phyloP scores from a whole-genome alignment of 2,329 filamentous ascomycete genomes.

The Trichoderma simmonsii region DNA sequence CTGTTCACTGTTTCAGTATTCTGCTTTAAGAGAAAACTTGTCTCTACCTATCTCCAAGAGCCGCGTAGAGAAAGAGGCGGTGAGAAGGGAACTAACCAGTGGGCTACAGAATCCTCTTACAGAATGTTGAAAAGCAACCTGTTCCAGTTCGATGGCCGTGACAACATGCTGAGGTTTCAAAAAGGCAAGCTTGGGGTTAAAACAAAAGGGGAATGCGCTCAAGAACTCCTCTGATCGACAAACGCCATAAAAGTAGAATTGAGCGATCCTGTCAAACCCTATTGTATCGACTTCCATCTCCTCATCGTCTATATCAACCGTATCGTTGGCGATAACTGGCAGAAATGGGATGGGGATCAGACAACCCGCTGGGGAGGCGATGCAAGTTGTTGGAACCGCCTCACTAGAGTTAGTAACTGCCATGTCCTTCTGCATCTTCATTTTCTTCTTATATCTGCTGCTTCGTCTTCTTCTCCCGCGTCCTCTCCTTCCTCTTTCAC shows the following conservation, averaged over 20 bases:
- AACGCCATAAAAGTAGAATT: neutral
- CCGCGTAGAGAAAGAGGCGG: neutral
- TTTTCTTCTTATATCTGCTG: neutral
- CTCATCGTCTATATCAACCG: neutral
- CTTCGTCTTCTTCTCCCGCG: neutral
- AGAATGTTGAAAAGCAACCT: conserved; percentile 50
- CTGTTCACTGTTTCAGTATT: conserved; percentile 20
- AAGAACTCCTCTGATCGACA: conserved; percentile 30
- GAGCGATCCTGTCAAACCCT: neutral
- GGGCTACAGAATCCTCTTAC: conserved; percentile 50
- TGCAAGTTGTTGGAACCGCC: neutral
- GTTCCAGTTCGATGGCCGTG: conserved; percentile 54
- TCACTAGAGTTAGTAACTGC: neutral
- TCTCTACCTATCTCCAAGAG: neutral
- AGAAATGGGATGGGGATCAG: neutral
- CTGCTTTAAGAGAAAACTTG: neutral
- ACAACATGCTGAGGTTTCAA: conserved; percentile 66
- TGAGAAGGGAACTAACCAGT: conserved; percentile 43
- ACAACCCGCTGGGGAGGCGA: neutral
- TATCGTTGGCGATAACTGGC: neutral
- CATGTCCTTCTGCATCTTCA: neutral
- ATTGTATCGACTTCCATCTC: neutral
- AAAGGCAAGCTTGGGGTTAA: conserved; percentile 63
- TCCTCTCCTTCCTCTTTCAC: neutral
- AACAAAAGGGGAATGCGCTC: conserved; percentile 52